Conservation (phyloP, 179 eudicot species). For the Carnegiea gigantea region DNA sequence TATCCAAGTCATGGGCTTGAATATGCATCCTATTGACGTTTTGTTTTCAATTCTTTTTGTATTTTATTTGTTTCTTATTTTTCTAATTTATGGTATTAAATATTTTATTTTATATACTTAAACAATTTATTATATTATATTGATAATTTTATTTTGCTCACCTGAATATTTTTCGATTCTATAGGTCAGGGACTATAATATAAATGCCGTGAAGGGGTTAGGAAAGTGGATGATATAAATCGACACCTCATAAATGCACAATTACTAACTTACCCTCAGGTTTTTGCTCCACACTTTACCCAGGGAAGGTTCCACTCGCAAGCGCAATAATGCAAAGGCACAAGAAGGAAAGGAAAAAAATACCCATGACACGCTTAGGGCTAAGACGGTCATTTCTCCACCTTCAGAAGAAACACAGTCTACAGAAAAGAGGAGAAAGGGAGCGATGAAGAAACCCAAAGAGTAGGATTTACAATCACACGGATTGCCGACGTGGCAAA, state of each 20-base stretch:
- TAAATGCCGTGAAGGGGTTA: too few relatives aligned
- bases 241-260: neutral
- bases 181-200: too few relatives aligned
- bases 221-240: too few relatives aligned
- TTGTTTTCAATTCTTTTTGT: too few relatives aligned
- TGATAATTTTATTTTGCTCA: too few relatives aligned
- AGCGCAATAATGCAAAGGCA: constrained; percentile 13
- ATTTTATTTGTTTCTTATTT: too few relatives aligned
- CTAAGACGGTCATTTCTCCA: neutral
- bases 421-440: neutral
- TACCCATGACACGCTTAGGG: neutral
- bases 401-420: constrained; percentile 8
- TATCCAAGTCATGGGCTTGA: too few relatives aligned
- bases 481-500: constrained; percentile 13
- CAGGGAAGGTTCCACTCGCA: constrained; percentile 14
- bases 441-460: neutral
- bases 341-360: constrained; percentile 2
- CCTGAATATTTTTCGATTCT: too few relatives aligned
- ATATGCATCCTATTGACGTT: too few relatives aligned
- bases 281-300: neutral
- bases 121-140: too few relatives aligned
- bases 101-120: too few relatives aligned
- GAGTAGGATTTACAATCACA: neutral
- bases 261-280: constrained; percentile 4
- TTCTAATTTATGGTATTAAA: too few relatives aligned